Conservation (phyloP, 1,284 basidiomycete genomes). For the Rhodotorula sp. region DNA sequence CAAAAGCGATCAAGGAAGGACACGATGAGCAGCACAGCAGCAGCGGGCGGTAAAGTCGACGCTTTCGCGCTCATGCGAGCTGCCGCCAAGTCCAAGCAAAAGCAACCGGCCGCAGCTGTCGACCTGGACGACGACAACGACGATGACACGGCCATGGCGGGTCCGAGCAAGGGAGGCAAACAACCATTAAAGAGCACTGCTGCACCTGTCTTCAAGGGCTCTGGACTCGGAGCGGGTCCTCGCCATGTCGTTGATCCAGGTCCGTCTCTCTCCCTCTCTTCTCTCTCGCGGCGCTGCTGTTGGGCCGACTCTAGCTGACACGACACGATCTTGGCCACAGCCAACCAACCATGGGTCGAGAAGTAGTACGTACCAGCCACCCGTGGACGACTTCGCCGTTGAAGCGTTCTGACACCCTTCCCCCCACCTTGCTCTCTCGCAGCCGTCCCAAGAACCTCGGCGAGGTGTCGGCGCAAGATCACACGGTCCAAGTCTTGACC, state of each 20-base stretch:
- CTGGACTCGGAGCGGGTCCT: conserved; percentile 42
- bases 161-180: not conserved
- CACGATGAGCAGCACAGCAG: not conserved
- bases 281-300: not conserved
- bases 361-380: conserved; percentile 69
- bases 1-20: not conserved
- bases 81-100: not conserved
- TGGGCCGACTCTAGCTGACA: not conserved
- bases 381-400: not conserved
- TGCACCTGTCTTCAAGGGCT: conserved; percentile 26
- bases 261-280: conserved; percentile 13
- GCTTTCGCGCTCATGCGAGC: conserved; percentile 38
- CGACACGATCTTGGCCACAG: not conserved
- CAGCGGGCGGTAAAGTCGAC: conserved; percentile 17
- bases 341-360: conserved; percentile 90
- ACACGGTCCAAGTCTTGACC: conserved; percentile 85
- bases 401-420: not conserved
- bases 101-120: conserved; percentile 3
- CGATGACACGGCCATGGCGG: not conserved
- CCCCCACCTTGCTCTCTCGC: conserved; percentile 9
- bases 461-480: conserved; percentile 94
- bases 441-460: conserved; percentile 97
- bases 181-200: not conserved
- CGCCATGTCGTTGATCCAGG: conserved; percentile 60
- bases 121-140: not conserved